A percentile compares a stretch with the other conserved stretches of the same genome.
Evolutionary conservation across 2,329 filamentous ascomycete species (phyloP).

Genomic region (Aphanocladium album): DNA sequence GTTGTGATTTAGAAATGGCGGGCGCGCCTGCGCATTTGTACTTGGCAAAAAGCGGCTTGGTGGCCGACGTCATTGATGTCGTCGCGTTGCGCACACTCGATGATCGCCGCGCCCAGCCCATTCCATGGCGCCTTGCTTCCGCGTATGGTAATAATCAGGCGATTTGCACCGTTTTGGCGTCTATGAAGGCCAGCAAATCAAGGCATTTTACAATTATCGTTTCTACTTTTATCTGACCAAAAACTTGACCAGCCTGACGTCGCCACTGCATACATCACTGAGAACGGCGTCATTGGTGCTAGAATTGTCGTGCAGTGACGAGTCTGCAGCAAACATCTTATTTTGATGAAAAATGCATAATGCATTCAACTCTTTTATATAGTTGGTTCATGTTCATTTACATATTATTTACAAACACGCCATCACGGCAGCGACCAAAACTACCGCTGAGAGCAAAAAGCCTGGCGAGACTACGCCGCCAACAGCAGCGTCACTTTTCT

Average conservation of each 20-base stretch:
- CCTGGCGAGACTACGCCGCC: not conserved
- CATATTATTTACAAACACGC: not conserved
- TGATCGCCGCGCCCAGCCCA: not conserved
- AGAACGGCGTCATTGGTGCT: too few relatives aligned
- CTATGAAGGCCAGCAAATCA: too few relatives aligned
- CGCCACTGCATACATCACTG: too few relatives aligned
- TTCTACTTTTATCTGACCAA: too few relatives aligned
- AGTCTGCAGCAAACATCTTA: too few relatives aligned
- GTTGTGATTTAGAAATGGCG: not conserved
- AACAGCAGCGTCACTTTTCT: conserved; percentile 10
- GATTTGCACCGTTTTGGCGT: too few relatives aligned
- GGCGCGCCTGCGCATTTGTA: not conserved
- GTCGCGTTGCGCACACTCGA: not conserved
- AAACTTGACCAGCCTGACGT: too few relatives aligned
- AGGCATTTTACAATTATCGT: too few relatives aligned
- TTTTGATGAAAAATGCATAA: too few relatives aligned
- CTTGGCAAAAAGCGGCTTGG: not conserved
- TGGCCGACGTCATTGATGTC: conserved; percentile 1
- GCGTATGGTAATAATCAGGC: not conserved
- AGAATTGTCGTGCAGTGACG: too few relatives aligned
- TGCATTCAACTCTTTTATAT: not conserved
- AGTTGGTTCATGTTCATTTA: not conserved
- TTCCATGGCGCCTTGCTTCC: not conserved
- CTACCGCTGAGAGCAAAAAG: not conserved
- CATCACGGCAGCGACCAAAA: not conserved